Conservation (phyloP, 2,329 filamentous ascomycete species). For the Fusarium compactum region DNA sequence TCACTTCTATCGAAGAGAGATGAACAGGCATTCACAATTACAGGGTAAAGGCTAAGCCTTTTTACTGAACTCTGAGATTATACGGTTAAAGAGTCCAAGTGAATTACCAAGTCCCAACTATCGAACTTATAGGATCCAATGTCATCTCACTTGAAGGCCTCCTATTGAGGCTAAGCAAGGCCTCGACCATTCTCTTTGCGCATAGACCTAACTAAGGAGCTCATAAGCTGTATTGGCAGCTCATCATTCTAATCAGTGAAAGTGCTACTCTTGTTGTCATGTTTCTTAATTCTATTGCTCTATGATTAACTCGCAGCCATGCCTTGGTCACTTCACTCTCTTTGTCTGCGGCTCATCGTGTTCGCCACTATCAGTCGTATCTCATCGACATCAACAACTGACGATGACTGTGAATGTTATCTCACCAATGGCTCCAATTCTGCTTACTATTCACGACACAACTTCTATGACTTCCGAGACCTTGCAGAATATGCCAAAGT, state of each 20-base stretch:
- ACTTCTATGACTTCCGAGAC: conserved; percentile 64
- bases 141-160: conserved; percentile 23
- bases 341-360: conserved; percentile 15
- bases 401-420: conserved; percentile 61
- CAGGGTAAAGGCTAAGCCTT: not conserved
- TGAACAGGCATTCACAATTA: not conserved
- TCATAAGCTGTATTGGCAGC: not conserved
- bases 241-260: not conserved
- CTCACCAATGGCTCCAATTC: conserved; percentile 60
- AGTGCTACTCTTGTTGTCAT: not conserved
- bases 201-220: conserved; percentile 11
- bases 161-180: conserved; percentile 39
- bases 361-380: conserved; percentile 4
- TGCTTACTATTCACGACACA: conserved; percentile 59
- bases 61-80: not conserved
- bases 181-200: conserved; percentile 23
- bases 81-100: not conserved
- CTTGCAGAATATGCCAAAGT: conserved; percentile 56
- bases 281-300: not conserved
- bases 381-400: conserved; percentile 12
- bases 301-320: conserved; percentile 8
- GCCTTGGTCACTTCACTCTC: conserved; percentile 9
- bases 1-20: not conserved
- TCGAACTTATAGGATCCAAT: not conserved
- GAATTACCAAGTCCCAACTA: too few species aligned